A percentile compares a stretch with the other conserved stretches of the same genome.
phyloP scores from a whole-genome alignment of 2,329 filamentous ascomycete genomes.

The Coniochaeta pulveracea region DNA sequence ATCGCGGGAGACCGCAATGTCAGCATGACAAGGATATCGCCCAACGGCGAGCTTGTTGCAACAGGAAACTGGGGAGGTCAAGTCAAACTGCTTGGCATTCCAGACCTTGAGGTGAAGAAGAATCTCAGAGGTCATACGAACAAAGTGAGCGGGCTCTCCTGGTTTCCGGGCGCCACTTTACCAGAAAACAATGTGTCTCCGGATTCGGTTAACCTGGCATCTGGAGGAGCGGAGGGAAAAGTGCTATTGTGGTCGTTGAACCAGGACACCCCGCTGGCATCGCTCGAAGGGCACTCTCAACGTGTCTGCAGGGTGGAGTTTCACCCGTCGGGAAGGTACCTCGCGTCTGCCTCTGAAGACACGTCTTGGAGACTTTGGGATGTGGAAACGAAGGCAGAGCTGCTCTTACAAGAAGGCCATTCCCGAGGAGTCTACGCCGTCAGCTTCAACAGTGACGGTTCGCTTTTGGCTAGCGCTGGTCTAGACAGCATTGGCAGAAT shows the following conservation, averaged over 20 bases:
- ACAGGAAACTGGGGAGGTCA: slow-evolving; percentile 90
- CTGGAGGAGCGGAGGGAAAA: slow-evolving; percentile 78
- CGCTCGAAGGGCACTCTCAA: slow-evolving; percentile 70
- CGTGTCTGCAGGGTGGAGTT: slow-evolving; percentile 90
- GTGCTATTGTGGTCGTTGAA: slow-evolving; percentile 85
- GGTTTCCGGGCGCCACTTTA: slow-evolving; percentile 76
- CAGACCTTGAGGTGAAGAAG: slow-evolving; percentile 65
- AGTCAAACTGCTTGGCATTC: slow-evolving; percentile 76
- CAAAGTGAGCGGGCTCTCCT: slow-evolving; percentile 81
- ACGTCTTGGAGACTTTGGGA: slow-evolving; percentile 98
- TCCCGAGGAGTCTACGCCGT: slow-evolving; percentile 87
- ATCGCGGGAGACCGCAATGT: slow-evolving; percentile 84
- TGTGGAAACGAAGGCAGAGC: slow-evolving; percentile 70
- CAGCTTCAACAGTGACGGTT: slow-evolving; percentile 84
- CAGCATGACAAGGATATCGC: slow-evolving; percentile 84
- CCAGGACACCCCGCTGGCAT: slow-evolving; percentile 74
- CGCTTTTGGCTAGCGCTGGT: slow-evolving; percentile 81
- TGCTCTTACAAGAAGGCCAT: slow-evolving; percentile 87
- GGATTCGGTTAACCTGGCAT: slow-evolving; percentile 72
- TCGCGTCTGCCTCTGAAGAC: slow-evolving; percentile 90
- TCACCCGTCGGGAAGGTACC: slow-evolving; percentile 79
- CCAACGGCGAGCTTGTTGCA: slow-evolving; percentile 71
- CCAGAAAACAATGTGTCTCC: slow-evolving; percentile 59
- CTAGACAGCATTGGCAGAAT: slow-evolving; percentile 89
- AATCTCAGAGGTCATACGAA: slow-evolving; percentile 76